Conservation (phyloP, 2,329 filamentous ascomycete genomes). For the Pseudonectria foliicola region DNA sequence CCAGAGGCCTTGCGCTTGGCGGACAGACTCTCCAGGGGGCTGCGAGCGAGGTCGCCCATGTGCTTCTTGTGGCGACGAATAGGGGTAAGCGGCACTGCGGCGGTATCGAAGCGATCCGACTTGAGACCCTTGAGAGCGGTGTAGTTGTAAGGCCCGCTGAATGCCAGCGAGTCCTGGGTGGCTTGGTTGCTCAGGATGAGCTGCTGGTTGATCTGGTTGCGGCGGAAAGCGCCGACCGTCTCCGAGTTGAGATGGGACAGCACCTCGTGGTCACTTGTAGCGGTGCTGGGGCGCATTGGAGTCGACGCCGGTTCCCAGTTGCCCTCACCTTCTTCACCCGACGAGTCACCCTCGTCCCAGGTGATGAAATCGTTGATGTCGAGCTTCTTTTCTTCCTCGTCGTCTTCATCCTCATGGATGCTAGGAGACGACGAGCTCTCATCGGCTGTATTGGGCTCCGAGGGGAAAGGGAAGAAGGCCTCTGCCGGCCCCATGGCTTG, state of each 20-base stretch:
- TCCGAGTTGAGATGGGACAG: slow-evolving; percentile 56
- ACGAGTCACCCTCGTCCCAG: slow-evolving; percentile 52
- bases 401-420: slow-evolving; percentile 42
- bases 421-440: slow-evolving; percentile 36
- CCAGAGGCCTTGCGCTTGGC: slow-evolving; percentile 50
- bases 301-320: slow-evolving; percentile 46
- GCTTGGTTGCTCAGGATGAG: slow-evolving; percentile 54
- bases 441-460: slow-evolving; percentile 49
- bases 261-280: slow-evolving; percentile 39
- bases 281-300: slow-evolving; percentile 42
- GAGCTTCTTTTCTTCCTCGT: slow-evolving; percentile 57
- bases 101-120: slow-evolving; percentile 57
- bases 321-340: slow-evolving; percentile 52
- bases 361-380: slow-evolving; percentile 68
- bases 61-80: slow-evolving; percentile 50
- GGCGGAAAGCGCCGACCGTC: slow-evolving; percentile 72
- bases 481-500: slow-evolving; percentile 67
- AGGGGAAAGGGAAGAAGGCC: slow-evolving; percentile 65
- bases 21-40: slow-evolving; percentile 41
- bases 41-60: slow-evolving; percentile 38
- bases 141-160: slow-evolving; percentile 53
- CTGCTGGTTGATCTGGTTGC: slow-evolving; percentile 56
- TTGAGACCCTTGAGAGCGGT: slow-evolving; percentile 57
- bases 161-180: slow-evolving; percentile 55
- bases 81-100: slow-evolving; percentile 62